Evolutionary conservation across 106 monocot species (phyloP), one percentile per base, ranked within the genome.

Genomic region (Narthecium ossifragum): DNA sequence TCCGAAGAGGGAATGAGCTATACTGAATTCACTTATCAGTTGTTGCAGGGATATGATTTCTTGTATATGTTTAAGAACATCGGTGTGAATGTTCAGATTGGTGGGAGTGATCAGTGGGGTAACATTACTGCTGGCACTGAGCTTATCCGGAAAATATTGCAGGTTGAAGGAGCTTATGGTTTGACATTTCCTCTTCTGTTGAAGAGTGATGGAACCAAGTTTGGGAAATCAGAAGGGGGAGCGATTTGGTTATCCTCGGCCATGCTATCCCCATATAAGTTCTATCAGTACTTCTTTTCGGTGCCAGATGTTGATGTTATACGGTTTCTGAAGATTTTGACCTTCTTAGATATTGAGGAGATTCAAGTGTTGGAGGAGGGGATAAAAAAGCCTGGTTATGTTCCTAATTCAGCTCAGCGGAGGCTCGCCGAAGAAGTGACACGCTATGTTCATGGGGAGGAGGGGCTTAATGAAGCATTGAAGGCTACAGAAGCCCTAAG

Each of bases 71-170:
- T 96, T 39, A 75, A 76, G 72, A 90, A 86, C 62, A 68, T 73
- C 70, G 86, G 83, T 17, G 94, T 90, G 3, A 90, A 90, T 84
- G 83, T 96, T 49, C 90, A 96, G 73, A 86, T 96, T 28, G 90
- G 94, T 51, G 94, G 94, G 1, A 90, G 90, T 47, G 96, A 96
- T 66, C 96, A 96, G 58, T 96, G 90, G 90, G 94, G 89, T 13
- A 96, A 96, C 45, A 90, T 96, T 24, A 90, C 86, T 5, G 90
- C 96, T 0, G 96, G 96, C 9, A 90, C 96, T 0, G 96, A 96
- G 26, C 59, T 96, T 37, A 86, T 96, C 46, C 68, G 96, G 21
- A 96, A 86, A 66, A 79, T 90, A 29, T 68, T 89, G 63, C 89
- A 90, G 70, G 62, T 66, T 7, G 90, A 86, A 51, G 96, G 86